Evolutionary conservation across 2,329 filamentous ascomycete species (phyloP).

Genomic region (Aspergillus vadensis): DNA sequence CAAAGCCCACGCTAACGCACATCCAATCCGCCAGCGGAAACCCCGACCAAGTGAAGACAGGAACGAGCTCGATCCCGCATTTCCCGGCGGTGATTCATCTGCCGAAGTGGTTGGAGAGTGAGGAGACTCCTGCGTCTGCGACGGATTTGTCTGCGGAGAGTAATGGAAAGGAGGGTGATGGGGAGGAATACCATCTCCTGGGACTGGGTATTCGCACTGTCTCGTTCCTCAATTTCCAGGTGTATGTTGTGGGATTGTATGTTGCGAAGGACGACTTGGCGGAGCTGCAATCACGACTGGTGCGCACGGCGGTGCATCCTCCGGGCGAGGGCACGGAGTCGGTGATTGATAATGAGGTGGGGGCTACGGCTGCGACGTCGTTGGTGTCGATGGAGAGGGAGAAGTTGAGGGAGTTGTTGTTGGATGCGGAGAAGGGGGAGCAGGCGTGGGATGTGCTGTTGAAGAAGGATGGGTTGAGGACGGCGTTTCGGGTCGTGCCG

Average conservation of each 20-base stretch:
- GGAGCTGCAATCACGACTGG: slow-evolving; percentile 73
- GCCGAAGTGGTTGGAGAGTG: slow-evolving; percentile 46
- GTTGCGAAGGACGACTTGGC: slow-evolving; percentile 58
- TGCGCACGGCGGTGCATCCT: slow-evolving; percentile 64
- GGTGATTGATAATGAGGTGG: slow-evolving; percentile 40
- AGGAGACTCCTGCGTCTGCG: slow-evolving; percentile 35
- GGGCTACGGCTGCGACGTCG: slow-evolving; percentile 72
- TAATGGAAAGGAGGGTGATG: slow-evolving; percentile 42
- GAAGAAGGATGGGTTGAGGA: slow-evolving; percentile 67
- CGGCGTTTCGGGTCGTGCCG: slow-evolving; percentile 79
- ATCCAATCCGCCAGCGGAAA: slow-evolving; percentile 50
- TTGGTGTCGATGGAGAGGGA: slow-evolving; percentile 82
- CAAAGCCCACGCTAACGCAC: slow-evolving; percentile 36
- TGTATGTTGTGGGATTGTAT: slow-evolving; percentile 78
- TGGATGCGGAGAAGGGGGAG: slow-evolving; percentile 69
- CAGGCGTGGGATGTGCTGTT: slow-evolving; percentile 75
- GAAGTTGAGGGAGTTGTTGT: slow-evolving; percentile 66
- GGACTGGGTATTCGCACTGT: slow-evolving; percentile 87
- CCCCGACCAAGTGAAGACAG: slow-evolving; percentile 75
- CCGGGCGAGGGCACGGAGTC: slow-evolving; percentile 19
- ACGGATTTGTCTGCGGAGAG: slow-evolving; percentile 35
- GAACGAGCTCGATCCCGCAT: slow-evolving; percentile 74
- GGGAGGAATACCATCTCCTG: slow-evolving; percentile 79
- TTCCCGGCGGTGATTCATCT: slow-evolving; percentile 75
- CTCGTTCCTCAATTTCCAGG: slow-evolving; percentile 84